phyloP scores from a whole-genome alignment of 495 filamentous ascomycete genomes.

The Penicillium coffeae region DNA sequence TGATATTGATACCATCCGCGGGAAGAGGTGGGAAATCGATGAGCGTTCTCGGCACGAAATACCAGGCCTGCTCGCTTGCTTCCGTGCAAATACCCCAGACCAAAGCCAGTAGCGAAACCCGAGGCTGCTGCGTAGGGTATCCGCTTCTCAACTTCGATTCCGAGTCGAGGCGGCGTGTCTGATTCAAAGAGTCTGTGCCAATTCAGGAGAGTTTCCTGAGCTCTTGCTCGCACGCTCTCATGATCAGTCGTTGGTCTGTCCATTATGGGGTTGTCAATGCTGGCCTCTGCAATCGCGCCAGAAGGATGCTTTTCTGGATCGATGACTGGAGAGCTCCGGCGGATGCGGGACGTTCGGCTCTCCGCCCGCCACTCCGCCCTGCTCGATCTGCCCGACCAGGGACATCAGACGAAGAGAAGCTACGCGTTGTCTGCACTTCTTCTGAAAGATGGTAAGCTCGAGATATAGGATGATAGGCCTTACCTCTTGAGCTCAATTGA shows the following conservation, averaged over 20 bases:
- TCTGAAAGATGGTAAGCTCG: too few relatives aligned
- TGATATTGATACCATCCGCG: constrained; percentile 96
- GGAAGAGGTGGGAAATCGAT: constrained; percentile 76
- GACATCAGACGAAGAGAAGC: too few relatives aligned
- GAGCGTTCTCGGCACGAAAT: constrained; percentile 93
- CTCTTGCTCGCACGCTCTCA: constrained; percentile 12
- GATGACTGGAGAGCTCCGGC: too few relatives aligned
- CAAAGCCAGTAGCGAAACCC: constrained; percentile 61
- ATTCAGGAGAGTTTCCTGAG: constrained; percentile 28
- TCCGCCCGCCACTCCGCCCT: too few relatives aligned
- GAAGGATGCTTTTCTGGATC: too few relatives aligned
- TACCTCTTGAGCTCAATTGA: too few relatives aligned
- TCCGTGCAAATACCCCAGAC: constrained; percentile 68
- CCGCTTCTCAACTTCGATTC: constrained; percentile 58
- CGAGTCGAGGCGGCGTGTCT: constrained; percentile 53
- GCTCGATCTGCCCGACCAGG: too few relatives aligned
- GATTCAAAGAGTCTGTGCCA: constrained; percentile 45
- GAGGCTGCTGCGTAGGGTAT: constrained; percentile 56
- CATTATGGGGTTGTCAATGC: constrained; percentile 17
- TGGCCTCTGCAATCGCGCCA: neutral
- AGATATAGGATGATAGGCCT: too few relatives aligned
- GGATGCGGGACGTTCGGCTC: too few relatives aligned
- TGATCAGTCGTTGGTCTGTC: constrained; percentile 17
- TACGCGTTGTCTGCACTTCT: too few relatives aligned
- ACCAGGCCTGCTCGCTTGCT: constrained; percentile 67